phyloP scores from a whole-genome alignment of 2,329 filamentous ascomycete genomes.

The Chrysoporthe deuterocubensis region DNA sequence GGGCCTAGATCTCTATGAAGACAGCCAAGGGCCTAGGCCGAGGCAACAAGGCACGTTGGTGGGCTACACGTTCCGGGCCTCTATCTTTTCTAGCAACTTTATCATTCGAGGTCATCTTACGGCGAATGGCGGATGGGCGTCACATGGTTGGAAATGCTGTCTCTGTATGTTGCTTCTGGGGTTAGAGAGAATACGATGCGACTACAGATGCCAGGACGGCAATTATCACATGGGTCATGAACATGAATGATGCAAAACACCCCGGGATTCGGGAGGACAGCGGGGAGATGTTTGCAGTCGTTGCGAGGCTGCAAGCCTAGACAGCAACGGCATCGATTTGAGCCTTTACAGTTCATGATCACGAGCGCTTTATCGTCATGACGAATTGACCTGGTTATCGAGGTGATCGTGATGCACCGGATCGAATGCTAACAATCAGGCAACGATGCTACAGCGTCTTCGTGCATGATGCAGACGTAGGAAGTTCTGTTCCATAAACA shows the following conservation, averaged over 20 bases:
- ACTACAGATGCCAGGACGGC: slow-evolving; percentile 5
- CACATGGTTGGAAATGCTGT: neutral
- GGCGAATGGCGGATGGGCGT: slow-evolving; percentile 6
- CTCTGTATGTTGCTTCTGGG: neutral
- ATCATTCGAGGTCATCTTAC: neutral
- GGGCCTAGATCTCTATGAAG: neutral
- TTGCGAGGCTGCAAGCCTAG: neutral
- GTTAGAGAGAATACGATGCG: slow-evolving; percentile 1
- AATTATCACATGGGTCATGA: neutral
- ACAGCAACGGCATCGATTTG: neutral
- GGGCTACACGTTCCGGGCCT: neutral
- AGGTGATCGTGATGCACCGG: neutral
- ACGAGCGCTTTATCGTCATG: neutral
- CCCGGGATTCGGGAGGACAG: neutral
- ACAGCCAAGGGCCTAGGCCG: too few relatives aligned
- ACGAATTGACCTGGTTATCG: neutral
- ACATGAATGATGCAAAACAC: neutral
- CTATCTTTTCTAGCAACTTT: neutral
- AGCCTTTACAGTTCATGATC: slow-evolving; percentile 18
- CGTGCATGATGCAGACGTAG: neutral
- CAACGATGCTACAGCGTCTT: neutral
- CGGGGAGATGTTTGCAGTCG: neutral
- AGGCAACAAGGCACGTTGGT: neutral
- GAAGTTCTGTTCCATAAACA: neutral
- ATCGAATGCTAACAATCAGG: neutral